These are phyloP conservation scores for Suillus tomentosus DNA, from an alignment of 768 basidiomycete species.

Conservation along the genomic window DNA sequence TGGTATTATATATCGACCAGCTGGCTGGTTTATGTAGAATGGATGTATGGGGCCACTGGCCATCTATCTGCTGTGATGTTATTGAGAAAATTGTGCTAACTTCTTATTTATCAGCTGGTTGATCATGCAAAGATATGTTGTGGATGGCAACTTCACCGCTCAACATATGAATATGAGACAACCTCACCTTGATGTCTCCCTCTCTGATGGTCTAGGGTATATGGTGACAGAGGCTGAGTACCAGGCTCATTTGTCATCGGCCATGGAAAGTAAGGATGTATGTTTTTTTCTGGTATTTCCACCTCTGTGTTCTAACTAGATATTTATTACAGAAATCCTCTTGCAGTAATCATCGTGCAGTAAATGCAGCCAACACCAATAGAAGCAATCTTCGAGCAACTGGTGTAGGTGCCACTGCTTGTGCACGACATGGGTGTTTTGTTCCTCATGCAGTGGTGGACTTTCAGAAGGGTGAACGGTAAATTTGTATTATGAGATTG, in stretches of 20 bases:
- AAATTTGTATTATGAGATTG: not conserved
- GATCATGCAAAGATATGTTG: conserved; percentile 6
- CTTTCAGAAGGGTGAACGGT: conserved; percentile 33
- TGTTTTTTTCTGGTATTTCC: not conserved
- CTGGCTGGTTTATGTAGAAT: too few relatives aligned
- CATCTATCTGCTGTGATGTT: too few relatives aligned
- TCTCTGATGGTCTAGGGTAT: conserved; percentile 30
- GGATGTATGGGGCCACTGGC: too few relatives aligned
- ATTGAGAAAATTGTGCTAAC: too few relatives aligned
- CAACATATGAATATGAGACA: conserved; percentile 25
- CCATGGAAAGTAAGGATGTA: conserved; percentile 12
- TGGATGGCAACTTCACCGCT: conserved; percentile 18
- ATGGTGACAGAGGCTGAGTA: conserved; percentile 27
- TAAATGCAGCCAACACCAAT: conserved; percentile 18
- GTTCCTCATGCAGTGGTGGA: conserved; percentile 14
- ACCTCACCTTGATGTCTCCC: conserved; percentile 25
- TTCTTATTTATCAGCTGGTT: too few relatives aligned
- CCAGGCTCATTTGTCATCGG: conserved; percentile 20
- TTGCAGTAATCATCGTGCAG: conserved; percentile 21
- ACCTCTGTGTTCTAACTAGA: too few relatives aligned
- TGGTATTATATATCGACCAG: too few relatives aligned
- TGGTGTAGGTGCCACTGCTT: conserved; percentile 31
- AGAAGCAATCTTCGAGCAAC: conserved; percentile 24
- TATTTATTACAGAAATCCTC: conserved; percentile 10
- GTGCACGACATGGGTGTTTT: conserved; percentile 34